Evolutionary conservation across 306 rosid genomes (phyloP).

Genomic region (Acacia confusa): DNA sequence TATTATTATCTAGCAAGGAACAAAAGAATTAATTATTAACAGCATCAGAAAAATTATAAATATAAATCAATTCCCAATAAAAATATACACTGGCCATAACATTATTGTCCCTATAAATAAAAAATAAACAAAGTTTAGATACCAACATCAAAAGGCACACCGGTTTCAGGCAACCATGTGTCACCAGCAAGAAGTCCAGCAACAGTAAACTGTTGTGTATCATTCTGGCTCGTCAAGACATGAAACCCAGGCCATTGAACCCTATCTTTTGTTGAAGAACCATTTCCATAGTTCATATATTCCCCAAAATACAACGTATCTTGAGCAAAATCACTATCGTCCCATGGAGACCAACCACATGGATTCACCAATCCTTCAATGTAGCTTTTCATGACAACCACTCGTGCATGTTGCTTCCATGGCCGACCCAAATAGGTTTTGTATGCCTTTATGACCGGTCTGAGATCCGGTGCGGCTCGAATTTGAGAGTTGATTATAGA

Average conservation of each 20-base stretch:
- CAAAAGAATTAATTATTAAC: background rate
- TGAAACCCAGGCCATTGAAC: constrained; percentile 76
- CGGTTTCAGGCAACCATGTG: constrained; percentile 77
- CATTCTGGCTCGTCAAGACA: constrained; percentile 42
- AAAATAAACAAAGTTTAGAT: constrained; percentile 11
- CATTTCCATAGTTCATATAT: constrained; percentile 67
- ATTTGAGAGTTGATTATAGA: constrained; percentile 68
- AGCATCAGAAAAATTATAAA: background rate
- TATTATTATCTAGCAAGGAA: background rate
- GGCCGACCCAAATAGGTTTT: constrained; percentile 80
- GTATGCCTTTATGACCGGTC: constrained; percentile 35
- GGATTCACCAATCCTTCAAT: constrained; percentile 53
- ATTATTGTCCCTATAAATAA: background rate
- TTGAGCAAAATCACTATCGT: constrained; percentile 39
- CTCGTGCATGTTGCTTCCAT: constrained; percentile 68
- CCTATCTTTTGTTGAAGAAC: constrained; percentile 52
- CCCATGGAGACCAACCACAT: constrained; percentile 43
- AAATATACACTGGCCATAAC: background rate
- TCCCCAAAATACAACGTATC: constrained; percentile 61
- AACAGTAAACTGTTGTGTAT: constrained; percentile 56
- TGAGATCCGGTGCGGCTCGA: constrained; percentile 55
- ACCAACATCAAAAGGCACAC: constrained; percentile 65
- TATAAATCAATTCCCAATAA: background rate
- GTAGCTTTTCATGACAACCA: constrained; percentile 55
- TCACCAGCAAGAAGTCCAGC: constrained; percentile 60